Evolutionary conservation across 805 yeast species (phyloP), one percentile per base, ranked within the genome.

Genomic region (Starmerella apicola): DNA sequence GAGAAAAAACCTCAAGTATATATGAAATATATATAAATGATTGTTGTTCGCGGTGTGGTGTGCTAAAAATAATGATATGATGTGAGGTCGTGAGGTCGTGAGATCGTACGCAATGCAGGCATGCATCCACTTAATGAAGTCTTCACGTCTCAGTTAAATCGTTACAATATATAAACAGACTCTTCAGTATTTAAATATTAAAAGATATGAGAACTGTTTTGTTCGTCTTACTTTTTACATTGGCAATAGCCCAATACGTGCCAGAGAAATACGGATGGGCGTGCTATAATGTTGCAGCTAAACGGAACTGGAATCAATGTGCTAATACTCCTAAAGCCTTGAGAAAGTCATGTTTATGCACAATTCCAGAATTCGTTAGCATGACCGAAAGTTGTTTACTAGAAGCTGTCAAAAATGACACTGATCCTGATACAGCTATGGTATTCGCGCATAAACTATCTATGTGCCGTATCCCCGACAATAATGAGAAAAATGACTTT

Each of bases 181-280:
- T n/a, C n/a, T n/a, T n/a, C n/a, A n/a, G n/a, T n/a, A n/a, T n/a
- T n/a, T n/a, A n/a, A 32, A 4, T n/a, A 21, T 12, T 16, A 15
- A 31, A 24, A 25, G 17, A 20, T 10, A 16, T 37, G 16, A 5
- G n/a, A 5, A 19, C 27, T 3, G 10, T 32, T 6, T 4, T 19
- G 3, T 28, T 12, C 17, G 5, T 12, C 17, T 10, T 9, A 12
- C n/a, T 23, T n/a, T 7, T 13, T 10, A 5, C 21, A 12, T 31
- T 21, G 17, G 31, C 38, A 2, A 18, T 17, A 29, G 43, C 42
- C 5, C 49, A 45, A 22, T 39, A 39, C 17, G 46, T 45, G 2
- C 48, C 47, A 2, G 51, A 48, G 37, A 43, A 43, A 3, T 48
- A 43, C 25, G 49, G 49, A n/a, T 48, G 51, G 51, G 40, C 48